A percentile compares a stretch with the other conserved stretches of the same genome.
Evolutionary conservation across 2,329 filamentous ascomycete genomes (phyloP).

Genomic region (Aureobasidium vineae): DNA sequence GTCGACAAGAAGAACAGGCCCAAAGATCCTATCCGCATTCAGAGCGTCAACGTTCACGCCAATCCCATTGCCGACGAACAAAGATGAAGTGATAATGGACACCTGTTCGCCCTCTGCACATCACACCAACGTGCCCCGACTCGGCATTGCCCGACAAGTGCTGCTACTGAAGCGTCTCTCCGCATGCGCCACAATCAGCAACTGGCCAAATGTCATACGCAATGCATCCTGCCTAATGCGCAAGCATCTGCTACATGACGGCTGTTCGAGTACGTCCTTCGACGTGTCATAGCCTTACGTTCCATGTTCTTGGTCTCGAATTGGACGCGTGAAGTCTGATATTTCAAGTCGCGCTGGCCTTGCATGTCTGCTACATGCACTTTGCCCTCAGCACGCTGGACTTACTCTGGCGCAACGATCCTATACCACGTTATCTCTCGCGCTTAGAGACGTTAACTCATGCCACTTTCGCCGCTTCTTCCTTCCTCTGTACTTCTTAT

Average conservation of each 20-base stretch:
- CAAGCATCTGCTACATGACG: not conserved
- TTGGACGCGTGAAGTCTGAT: not conserved
- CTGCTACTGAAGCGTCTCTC: not conserved
- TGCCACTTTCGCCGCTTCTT: not conserved
- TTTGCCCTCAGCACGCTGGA: not conserved
- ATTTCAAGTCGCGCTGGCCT: not conserved
- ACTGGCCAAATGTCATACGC: not conserved
- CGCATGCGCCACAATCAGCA: not conserved
- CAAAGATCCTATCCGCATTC: constrained; percentile 64
- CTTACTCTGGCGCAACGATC: not conserved
- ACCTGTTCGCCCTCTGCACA: not conserved
- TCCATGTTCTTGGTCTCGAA: not conserved
- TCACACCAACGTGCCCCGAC: not conserved
- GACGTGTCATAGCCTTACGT: not conserved
- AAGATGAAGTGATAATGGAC: constrained; percentile 31
- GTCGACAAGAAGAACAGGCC: constrained; percentile 78
- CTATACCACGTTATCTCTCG: not conserved
- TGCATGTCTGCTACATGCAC: not conserved
- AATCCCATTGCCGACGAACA: constrained; percentile 65
- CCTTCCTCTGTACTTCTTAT: not conserved
- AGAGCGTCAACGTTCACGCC: constrained; percentile 71
- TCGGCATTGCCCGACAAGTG: not conserved
- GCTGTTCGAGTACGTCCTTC: not conserved
- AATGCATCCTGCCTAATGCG: not conserved
- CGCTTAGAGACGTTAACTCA: not conserved